phyloP scores from a whole-genome alignment of 345 rosid species.

The Rhodamnia rubescens region DNA sequence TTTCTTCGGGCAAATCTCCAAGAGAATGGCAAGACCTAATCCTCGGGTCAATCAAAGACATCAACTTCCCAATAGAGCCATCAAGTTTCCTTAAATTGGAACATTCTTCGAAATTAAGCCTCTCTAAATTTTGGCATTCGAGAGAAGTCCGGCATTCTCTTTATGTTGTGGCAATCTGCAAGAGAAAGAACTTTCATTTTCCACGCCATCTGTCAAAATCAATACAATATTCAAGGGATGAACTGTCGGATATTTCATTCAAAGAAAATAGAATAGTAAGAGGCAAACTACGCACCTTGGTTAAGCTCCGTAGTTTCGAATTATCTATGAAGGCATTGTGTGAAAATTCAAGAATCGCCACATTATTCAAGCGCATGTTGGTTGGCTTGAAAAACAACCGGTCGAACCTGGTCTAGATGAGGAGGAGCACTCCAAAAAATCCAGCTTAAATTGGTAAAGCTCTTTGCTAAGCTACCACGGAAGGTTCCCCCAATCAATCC shows the following conservation, averaged over 20 bases:
- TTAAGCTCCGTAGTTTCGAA: not conserved
- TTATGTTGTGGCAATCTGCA: fast-evolving
- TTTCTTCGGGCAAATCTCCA: not conserved
- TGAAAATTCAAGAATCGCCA: not conserved
- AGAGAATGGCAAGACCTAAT: fast-evolving
- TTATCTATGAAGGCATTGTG: fast-evolving
- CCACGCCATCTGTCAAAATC: not conserved
- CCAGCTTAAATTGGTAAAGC: not conserved
- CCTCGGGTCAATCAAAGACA: not conserved
- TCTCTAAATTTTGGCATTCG: not conserved
- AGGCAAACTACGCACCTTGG: not conserved
- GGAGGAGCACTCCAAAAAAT: not conserved
- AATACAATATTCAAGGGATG: not conserved
- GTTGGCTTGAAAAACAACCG: not conserved
- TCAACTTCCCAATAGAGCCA: not conserved
- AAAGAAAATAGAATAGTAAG: not conserved
- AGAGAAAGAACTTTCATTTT: not conserved
- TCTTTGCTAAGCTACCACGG: not conserved
- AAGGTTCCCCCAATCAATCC: not conserved
- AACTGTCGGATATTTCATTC: not conserved
- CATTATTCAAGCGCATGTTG: not conserved
- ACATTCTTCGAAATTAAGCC: fast-evolving
- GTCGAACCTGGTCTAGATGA: too few species aligned
- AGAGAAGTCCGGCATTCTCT: not conserved
- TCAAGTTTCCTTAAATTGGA: not conserved